Conservation (phyloP, 2,329 filamentous ascomycete species). For the Pezicula neosporulosa region DNA sequence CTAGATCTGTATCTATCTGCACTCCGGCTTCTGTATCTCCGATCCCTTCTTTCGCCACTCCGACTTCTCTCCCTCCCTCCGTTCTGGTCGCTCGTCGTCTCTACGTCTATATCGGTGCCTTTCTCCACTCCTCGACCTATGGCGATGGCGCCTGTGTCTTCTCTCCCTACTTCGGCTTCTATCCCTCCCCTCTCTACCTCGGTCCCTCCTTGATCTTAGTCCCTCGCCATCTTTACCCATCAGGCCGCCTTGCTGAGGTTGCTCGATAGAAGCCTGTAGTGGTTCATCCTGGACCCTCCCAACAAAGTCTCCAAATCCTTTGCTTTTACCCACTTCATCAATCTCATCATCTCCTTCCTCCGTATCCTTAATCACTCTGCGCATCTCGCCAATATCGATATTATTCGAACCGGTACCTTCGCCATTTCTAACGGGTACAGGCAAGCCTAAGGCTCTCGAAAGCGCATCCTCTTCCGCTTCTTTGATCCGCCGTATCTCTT, state of each 20-base stretch:
- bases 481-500: slow-evolving; percentile 79
- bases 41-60: slow-evolving; percentile 20
- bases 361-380: slow-evolving; percentile 47
- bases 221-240: slow-evolving; percentile 5
- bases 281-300: slow-evolving; percentile 19
- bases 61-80: slow-evolving; percentile 18
- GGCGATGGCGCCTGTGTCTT: slow-evolving; percentile 26
- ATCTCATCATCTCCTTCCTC: slow-evolving; percentile 34
- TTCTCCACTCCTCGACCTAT: slow-evolving; percentile 23
- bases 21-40: slow-evolving; percentile 23
- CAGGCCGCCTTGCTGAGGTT: slow-evolving; percentile 16
- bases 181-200: slow-evolving; percentile 24
- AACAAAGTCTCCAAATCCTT: slow-evolving; percentile 27
- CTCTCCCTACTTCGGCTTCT: slow-evolving; percentile 22
- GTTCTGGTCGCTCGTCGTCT: slow-evolving; percentile 12
- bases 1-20: slow-evolving; percentile 23
- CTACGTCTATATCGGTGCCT: slow-evolving; percentile 16
- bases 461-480: slow-evolving; percentile 93
- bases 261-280: slow-evolving; percentile 3
- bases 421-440: slow-evolving; percentile 52
- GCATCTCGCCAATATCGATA: slow-evolving; percentile 60
- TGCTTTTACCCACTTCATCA: slow-evolving; percentile 23
- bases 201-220: slow-evolving; percentile 20
- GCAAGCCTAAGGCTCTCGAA: slow-evolving; percentile 76
- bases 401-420: slow-evolving; percentile 63